Evolutionary conservation across 2,329 filamentous ascomycete genomes (phyloP).

Genomic region (Zymoseptoria ardabiliae): DNA sequence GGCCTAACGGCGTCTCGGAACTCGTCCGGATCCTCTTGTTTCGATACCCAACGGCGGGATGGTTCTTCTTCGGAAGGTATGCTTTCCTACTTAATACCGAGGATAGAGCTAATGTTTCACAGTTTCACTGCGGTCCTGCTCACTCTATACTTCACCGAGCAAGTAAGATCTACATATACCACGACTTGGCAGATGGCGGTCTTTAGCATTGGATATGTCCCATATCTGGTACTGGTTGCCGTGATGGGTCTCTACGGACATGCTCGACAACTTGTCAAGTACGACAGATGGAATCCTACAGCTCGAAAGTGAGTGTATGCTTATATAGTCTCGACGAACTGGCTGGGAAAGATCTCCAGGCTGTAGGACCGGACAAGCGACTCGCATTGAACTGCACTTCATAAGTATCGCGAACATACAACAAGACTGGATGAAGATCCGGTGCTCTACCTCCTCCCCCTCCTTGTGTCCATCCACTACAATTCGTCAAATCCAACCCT

Average conservation of each 20-base stretch:
- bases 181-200: slow-evolving; percentile 34
- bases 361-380: too few species aligned
- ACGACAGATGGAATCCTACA: slow-evolving; percentile 44
- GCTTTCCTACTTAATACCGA: neutral
- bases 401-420: too few species aligned
- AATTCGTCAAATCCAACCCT: too few species aligned
- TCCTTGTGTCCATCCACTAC: too few species aligned
- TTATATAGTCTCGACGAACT: too few species aligned
- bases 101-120: neutral
- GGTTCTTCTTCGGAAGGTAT: slow-evolving; percentile 32
- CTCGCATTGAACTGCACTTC: too few species aligned
- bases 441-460: too few species aligned
- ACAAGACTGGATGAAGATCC: too few species aligned
- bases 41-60: slow-evolving; percentile 42
- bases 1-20: slow-evolving; percentile 33
- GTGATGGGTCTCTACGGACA: slow-evolving; percentile 43
- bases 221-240: slow-evolving; percentile 39
- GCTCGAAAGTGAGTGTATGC: too few species aligned
- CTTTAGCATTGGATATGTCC: slow-evolving; percentile 39
- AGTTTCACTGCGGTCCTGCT: slow-evolving; percentile 36
- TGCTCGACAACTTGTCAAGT: slow-evolving; percentile 40
- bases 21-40: slow-evolving; percentile 41
- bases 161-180: slow-evolving; percentile 41
- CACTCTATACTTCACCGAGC: slow-evolving; percentile 42
- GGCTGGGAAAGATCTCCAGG: too few species aligned